These are phyloP conservation scores for Gymnopus androsaceus DNA, from an alignment of 1,284 basidiomycete genomes.

Conservation along the genomic window DNA sequence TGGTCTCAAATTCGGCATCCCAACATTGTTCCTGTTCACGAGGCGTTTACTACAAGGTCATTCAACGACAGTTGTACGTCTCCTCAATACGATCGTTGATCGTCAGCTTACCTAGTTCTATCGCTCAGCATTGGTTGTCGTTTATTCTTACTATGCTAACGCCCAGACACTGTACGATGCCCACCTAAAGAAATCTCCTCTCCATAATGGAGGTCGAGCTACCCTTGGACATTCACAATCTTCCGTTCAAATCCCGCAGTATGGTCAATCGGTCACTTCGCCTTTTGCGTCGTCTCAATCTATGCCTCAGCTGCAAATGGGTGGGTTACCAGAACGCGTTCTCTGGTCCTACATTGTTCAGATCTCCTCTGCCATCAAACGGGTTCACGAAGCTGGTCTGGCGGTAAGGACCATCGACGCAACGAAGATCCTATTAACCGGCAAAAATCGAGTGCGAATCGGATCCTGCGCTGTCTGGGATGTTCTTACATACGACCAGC, in stretches of 20 bases:
- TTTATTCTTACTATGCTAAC: slow-evolving; percentile 89
- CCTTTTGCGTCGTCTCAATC: slow-evolving; percentile 24
- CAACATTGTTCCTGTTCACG: slow-evolving; percentile 81
- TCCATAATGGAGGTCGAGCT: slow-evolving; percentile 47
- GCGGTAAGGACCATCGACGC: slow-evolving; percentile 86
- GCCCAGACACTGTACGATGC: slow-evolving; percentile 81
- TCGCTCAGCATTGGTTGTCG: slow-evolving; percentile 82
- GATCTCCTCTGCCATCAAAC: slow-evolving; percentile 85
- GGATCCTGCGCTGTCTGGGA: slow-evolving; percentile 86
- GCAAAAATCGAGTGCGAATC: slow-evolving; percentile 84
- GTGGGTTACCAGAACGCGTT: slow-evolving; percentile 71
- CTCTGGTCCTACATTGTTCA: slow-evolving; percentile 96
- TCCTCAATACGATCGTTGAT: not conserved
- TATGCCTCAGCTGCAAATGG: not conserved
- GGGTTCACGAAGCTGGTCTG: slow-evolving; percentile 81
- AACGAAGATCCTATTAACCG: slow-evolving; percentile 87
- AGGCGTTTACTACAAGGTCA: slow-evolving; percentile 94
- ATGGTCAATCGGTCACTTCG: slow-evolving; percentile 14
- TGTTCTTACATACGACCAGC: slow-evolving; percentile 76
- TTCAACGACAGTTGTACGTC: slow-evolving; percentile 92
- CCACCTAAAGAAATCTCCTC: slow-evolving; percentile 51
- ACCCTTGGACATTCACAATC: slow-evolving; percentile 27
- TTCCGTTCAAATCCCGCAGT: slow-evolving; percentile 1
- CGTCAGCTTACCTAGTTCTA: slow-evolving; percentile 2
- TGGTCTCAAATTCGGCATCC: slow-evolving; percentile 92